Evolutionary conservation across 2,329 filamentous ascomycete species (phyloP), one percentile per base, ranked within the genome.

Genomic region (Sporothrix pallida): DNA sequence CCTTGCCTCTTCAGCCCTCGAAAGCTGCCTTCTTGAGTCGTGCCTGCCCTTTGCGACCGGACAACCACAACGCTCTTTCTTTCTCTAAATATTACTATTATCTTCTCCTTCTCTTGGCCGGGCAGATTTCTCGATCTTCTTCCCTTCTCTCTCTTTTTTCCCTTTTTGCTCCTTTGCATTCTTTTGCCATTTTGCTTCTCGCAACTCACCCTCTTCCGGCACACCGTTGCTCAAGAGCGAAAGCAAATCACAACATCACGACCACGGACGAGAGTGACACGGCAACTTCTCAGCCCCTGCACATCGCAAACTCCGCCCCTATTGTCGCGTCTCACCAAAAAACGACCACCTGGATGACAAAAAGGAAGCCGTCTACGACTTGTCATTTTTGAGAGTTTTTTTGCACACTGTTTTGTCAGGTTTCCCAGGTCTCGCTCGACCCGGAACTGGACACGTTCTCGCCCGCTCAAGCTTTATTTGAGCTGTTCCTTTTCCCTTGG

Each of bases 281-380:
- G 42, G 62, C n/a, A 48, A 67, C 37, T 17, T 63, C 17, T 17
- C 48, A 69, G 17, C 67, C 67, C 65, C 67, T 54, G 31, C 68
- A 13, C 52, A 12, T 70, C 52, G 46, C 65, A 69, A 42, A 44
- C 68, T 58, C 26, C 52, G 50, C 52, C 68, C 68, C 52, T 56
- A 46, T 58, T 70, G 67, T 58, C 68, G 68, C 68, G 68, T 70
- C 68, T 70, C 68, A 46, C 68, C 68, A 48, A 58, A 52, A 12
- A n/a, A 67, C 26, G n/a, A 8, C n/a, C 10, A 31, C 26, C 26
- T 37, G 13, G 65, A 69, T 69, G 65, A 69, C 65, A 69, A 37
- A 54, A 10, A 10, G 15, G 26, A n/a, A n/a, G 12, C 8, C 23
- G n/a, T 20, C 37, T 8, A 31, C 65, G 50, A 56, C 50, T 23